Evolutionary conservation across 176 grass and related monocot genomes (phyloP).

Genomic region (bread wheat (Triticum aestivum)): DNA sequence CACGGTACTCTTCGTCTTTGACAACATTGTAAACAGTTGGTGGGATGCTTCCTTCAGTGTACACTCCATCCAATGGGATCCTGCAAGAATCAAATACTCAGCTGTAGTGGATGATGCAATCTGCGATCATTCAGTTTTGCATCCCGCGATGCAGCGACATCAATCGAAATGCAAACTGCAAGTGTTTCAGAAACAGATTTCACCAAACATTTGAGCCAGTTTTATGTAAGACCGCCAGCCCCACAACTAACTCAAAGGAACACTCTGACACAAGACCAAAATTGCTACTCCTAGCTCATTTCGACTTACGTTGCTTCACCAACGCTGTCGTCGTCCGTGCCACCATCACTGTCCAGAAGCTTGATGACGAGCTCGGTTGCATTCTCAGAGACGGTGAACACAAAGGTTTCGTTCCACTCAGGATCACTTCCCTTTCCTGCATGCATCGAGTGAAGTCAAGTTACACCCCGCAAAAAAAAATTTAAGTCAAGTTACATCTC

Average conservation of each 20-base stretch:
- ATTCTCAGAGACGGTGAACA: conserved; percentile 60
- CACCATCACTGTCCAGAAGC: conserved; percentile 66
- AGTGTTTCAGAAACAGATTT: not conserved
- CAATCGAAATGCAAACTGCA: not conserved
- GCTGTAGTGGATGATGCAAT: not conserved
- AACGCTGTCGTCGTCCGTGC: conserved; percentile 61
- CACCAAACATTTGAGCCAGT: not conserved
- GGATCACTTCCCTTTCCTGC: conserved; percentile 72
- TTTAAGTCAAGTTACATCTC: not conserved
- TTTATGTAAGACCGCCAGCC: not conserved
- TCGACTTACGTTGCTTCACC: conserved; percentile 75
- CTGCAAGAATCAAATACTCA: conserved; percentile 19
- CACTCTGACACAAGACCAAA: not conserved
- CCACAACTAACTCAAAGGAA: not conserved
- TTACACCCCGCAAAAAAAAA: not conserved
- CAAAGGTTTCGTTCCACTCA: conserved; percentile 83
- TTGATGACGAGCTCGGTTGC: conserved; percentile 62
- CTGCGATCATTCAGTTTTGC: not conserved
- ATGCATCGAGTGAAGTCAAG: conserved; percentile 22
- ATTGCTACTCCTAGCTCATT: not conserved
- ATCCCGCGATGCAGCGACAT: not conserved
- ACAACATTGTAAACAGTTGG: conserved; percentile 65
- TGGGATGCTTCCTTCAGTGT: conserved; percentile 53
- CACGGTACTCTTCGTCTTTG: conserved; percentile 77
- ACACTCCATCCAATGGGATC: conserved; percentile 58